Conservation (phyloP, 805 yeast genomes). For the Starmera pachycereana region DNA sequence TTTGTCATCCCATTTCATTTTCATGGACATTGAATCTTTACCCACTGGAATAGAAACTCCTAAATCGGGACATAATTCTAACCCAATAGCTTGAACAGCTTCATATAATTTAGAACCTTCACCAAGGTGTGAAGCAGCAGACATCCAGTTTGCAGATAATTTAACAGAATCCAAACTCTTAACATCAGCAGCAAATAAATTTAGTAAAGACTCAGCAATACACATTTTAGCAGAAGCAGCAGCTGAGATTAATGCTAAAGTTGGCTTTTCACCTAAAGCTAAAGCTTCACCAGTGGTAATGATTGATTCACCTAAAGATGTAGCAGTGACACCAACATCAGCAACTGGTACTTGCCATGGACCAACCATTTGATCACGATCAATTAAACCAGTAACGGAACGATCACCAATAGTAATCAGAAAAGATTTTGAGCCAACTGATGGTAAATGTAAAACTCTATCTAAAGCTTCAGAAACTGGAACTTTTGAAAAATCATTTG, state of each 20-base stretch:
- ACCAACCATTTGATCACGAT: conserved; percentile 97
- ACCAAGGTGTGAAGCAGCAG: conserved; percentile 89
- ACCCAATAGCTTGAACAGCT: conserved; percentile 93
- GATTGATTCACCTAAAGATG: conserved; percentile 70
- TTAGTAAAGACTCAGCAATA: conserved; percentile 89
- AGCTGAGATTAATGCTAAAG: conserved; percentile 78
- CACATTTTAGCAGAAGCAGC: conserved; percentile 90
- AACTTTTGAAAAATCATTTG: conserved; percentile 26
- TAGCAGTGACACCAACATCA: conserved; percentile 92
- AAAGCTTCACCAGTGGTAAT: conserved; percentile 88
- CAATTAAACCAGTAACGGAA: conserved; percentile 92
- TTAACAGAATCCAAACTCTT: conserved; percentile 65
- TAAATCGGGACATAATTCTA: conserved; percentile 87
- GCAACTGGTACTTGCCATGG: conserved; percentile 99
- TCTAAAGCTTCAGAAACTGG: conserved; percentile 54
- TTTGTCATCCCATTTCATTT: conserved; percentile 91
- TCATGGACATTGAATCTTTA: conserved; percentile 98
- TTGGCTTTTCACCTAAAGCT: conserved; percentile 96
- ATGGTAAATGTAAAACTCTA: conserved; percentile 80
- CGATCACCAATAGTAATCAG: conserved; percentile 97
- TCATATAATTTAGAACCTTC: conserved; percentile 93
- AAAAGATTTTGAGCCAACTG: conserved; percentile 93
- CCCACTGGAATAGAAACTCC: conserved; percentile 96
- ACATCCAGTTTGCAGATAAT: conserved; percentile 98
- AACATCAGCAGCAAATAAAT: conserved; percentile 83